Evolutionary conservation across 768 basidiomycete genomes (phyloP), one percentile per base, ranked within the genome.

Genomic region (Pholiota conissans): DNA sequence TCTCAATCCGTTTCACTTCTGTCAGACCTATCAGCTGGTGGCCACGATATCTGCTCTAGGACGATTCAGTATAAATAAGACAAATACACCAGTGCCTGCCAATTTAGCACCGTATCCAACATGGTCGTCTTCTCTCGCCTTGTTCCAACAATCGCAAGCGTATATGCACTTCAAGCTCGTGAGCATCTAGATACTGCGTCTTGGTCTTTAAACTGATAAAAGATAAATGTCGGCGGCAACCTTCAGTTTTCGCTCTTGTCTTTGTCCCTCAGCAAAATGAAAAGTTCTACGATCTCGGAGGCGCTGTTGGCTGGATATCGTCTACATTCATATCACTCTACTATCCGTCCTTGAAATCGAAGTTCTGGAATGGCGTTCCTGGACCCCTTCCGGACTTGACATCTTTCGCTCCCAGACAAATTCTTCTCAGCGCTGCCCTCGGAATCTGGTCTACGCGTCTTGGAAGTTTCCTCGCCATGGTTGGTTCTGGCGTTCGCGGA

Each of bases 231-330:
- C 42, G 11, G 18, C n/a, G 9, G 13, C 16, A 4, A 24, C 34
- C 49, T n/a, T 14, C 55, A 84, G 82, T 77, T 5, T 79, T 83
- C 50, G 89, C 86, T 0, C 54, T 78, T 4, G 71, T 87, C 18
- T 87, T 86, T 57, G 84, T 90, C 3, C 90, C 89, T 2, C 80
- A 78, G 57, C 76, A 84, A 37, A 81, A 82, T 50, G 88, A 90
- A 48, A 84, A 72, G 61, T 89, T 76, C 65, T 91, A 83, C 61
- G 89, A 91, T 66, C 70, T 90, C 1, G 76, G 81, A 26, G 90
- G 89, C 18, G 77, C 85, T 0, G 46, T 83, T 3, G 89, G 89
- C 3, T 91, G 87, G 74, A 67, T 90, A 13, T 78, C 85, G 0
- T 81, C 85, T 1, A 82, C 84, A 5, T 72, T 80, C 47, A 59